Base-by-base conservation (phyloP, 257 asterid species). In the Osmanthus fragrans region DNA sequence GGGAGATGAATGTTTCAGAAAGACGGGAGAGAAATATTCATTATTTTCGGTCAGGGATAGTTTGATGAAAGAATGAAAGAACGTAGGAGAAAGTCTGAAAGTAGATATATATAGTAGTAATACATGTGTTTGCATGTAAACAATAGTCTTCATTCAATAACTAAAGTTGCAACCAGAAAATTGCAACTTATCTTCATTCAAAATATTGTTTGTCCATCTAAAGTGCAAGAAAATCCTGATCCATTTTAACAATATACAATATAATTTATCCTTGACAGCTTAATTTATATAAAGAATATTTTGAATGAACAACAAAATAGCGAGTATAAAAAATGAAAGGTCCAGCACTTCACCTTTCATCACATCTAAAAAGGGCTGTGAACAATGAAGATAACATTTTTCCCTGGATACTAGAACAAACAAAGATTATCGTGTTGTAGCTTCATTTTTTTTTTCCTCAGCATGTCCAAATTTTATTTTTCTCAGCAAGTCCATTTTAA, bases 171-270 rank as follows among this genome's bases (percentile, higher is more conserved):
- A 71, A 37, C 45, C 21, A 71, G 9, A 76, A 69, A 42, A 25
- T 69, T 45, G 74, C 21, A 69, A 58, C 18, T 70, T 19, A 74
- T 74, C 72, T 70, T 70, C 33, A 56, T 13, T 40, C 47, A 36
- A 71, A 5, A 64, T 58, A 47, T 15, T 30, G 72, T 19, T 13
- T 15, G n/a, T 36, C 73, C n/a, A 58, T 4, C 15, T 63, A 36
- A 5, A 54, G 33, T 2, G 60, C 25, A 16, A 16, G 56, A 60
- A 19, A 64, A 34, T 54, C 27, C 65, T 6, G 12, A 36, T 37
- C 39, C 56, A 34, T 49, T 49, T 73, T 73, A 33, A 60, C 70
- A 33, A 49, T 63, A 63, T 13, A 42, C 18, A 42, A 12, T 76
- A 18, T 2, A 12, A 25, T 40, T 75, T 70, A 15, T 72, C 68